Conservation (phyloP, 768 basidiomycete species). For the Infundibulicybe gibba region DNA sequence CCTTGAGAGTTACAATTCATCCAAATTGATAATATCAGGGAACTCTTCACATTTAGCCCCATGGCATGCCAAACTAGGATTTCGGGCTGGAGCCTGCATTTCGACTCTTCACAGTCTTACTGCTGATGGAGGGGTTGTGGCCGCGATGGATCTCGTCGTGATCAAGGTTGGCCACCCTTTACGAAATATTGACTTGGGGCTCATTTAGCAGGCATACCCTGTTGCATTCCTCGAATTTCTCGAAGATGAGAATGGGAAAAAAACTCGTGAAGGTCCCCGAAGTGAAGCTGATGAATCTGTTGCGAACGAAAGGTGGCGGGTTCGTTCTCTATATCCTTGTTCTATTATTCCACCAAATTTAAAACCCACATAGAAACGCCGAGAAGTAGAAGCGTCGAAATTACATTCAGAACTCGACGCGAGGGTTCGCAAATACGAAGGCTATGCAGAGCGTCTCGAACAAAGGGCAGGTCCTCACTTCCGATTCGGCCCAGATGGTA, state of each 20-base stretch:
- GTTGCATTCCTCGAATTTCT: slow-evolving; percentile 77
- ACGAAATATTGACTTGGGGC: background rate
- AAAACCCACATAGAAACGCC: slow-evolving; percentile 42
- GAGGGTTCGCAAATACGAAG: slow-evolving; percentile 46
- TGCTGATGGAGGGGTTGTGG: slow-evolving; percentile 75
- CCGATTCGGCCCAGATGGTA: slow-evolving; percentile 36
- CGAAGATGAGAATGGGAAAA: slow-evolving; percentile 44
- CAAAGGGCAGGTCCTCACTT: slow-evolving; percentile 48
- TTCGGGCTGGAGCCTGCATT: slow-evolving; percentile 59
- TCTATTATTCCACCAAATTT: background rate
- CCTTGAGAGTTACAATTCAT: slow-evolving; percentile 72
- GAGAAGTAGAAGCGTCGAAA: slow-evolving; percentile 55
- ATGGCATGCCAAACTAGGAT: slow-evolving; percentile 90
- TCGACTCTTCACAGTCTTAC: slow-evolving; percentile 78
- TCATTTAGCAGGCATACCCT: slow-evolving; percentile 59
- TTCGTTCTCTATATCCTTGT: slow-evolving; percentile 17
- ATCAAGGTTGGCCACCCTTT: slow-evolving; percentile 44
- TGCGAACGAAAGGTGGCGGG: slow-evolving; percentile 68
- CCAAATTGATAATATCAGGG: slow-evolving; percentile 64
- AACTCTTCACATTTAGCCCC: slow-evolving; percentile 85
- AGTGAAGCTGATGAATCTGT: slow-evolving; percentile 66
- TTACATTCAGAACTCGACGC: slow-evolving; percentile 57
- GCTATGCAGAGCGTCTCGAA: slow-evolving; percentile 66
- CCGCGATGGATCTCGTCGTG: slow-evolving; percentile 72
- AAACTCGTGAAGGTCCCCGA: slow-evolving; percentile 56